These are phyloP conservation scores for Biscutella laevigata DNA, from an alignment of 441 rosid species.

Conservation along the genomic window DNA sequence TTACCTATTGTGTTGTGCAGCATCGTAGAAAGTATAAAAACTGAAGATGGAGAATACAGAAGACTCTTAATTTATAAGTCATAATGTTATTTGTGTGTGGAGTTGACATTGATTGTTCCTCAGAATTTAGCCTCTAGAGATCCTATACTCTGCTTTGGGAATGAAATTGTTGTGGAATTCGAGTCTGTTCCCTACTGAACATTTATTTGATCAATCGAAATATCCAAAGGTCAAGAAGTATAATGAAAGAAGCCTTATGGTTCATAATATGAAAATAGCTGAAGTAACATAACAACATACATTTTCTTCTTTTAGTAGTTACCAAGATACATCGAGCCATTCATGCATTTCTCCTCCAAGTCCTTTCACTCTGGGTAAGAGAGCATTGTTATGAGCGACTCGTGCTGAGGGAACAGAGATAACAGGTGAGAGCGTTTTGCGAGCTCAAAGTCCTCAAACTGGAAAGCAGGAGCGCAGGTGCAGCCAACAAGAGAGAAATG, in stretches of 20 bases:
- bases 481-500: conserved; percentile 81
- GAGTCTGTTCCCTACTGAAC: not conserved
- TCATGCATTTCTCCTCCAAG: not conserved
- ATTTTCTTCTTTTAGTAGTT: not conserved
- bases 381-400: conserved; percentile 46
- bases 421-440: conserved; percentile 57
- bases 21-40: conserved; percentile 11
- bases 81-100: conserved; percentile 1
- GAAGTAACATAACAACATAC: conserved; percentile 4
- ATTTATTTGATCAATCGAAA: not conserved
- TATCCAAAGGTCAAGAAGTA: not conserved
- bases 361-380: conserved; percentile 33
- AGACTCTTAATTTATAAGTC: not conserved
- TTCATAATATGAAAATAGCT: not conserved
- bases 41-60: conserved; percentile 4
- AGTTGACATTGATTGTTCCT: not conserved
- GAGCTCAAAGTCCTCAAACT: conserved; percentile 74
- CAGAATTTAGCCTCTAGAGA: not conserved
- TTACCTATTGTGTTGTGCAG: not conserved
- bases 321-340: not conserved
- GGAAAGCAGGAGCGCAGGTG: conserved; percentile 91
- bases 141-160: not conserved
- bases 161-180: not conserved
- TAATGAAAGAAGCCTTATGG: not conserved
- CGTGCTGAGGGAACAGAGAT: conserved; percentile 42